Percentiles rank a stretch among this genome's conserved stretches.
These are phyloP conservation scores for Castanea mollissima DNA, from an alignment of 306 rosid species.

Conservation along the genomic window DNA sequence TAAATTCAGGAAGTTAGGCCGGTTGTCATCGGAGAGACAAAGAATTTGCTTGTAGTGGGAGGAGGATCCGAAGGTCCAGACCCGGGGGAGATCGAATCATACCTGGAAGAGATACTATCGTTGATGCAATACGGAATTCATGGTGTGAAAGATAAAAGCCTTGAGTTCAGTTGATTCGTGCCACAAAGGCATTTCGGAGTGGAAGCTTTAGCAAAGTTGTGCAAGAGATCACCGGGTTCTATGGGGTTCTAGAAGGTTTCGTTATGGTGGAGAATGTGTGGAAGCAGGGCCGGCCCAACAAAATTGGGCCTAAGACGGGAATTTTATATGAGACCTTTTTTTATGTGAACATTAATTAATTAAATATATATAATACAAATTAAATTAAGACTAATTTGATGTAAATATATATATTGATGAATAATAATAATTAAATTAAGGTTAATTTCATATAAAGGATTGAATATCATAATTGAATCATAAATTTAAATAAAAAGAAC, in stretches of 20 bases:
- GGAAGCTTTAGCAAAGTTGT: constrained; percentile 83
- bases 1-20: constrained; percentile 59
- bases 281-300: too few relatives aligned
- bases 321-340: too few relatives aligned
- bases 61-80: constrained; percentile 77
- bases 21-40: constrained; percentile 67
- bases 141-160: constrained; percentile 76
- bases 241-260: constrained; percentile 82
- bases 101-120: constrained; percentile 78
- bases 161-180: constrained; percentile 81
- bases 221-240: constrained; percentile 87
- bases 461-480: too few relatives aligned
- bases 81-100: constrained; percentile 78
- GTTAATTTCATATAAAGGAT: too few relatives aligned
- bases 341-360: too few relatives aligned
- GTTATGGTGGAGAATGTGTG: constrained; percentile 83
- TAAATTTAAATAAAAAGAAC: too few relatives aligned
- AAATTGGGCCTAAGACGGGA: too few relatives aligned
- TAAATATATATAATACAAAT: too few relatives aligned
- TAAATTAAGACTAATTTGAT: too few relatives aligned
- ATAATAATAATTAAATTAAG: too few relatives aligned
- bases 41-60: constrained; percentile 71
- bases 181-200: constrained; percentile 81
- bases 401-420: too few relatives aligned
- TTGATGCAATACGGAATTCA: constrained; percentile 78